Percentiles rank a stretch among this genome's conserved stretches.
phyloP scores from a whole-genome alignment of 2,329 filamentous ascomycete genomes.

The Nemania sp. region DNA sequence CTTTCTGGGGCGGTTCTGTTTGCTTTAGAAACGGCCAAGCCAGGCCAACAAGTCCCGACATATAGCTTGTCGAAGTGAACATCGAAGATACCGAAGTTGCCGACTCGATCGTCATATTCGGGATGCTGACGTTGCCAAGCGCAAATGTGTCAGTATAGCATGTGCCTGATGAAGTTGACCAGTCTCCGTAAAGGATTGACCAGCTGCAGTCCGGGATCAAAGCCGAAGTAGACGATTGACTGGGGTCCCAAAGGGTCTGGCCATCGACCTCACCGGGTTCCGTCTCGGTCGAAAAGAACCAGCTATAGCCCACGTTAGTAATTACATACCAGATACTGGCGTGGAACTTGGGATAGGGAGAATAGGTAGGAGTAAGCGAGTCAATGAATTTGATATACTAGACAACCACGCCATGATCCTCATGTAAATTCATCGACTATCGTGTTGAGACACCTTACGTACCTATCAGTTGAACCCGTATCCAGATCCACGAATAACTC shows the following conservation, averaged over 20 bases:
- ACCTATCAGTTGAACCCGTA: slow-evolving; percentile 64
- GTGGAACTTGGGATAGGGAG: slow-evolving; percentile 14
- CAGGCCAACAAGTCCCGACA: slow-evolving; percentile 59
- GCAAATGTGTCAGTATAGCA: slow-evolving; percentile 56
- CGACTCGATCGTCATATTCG: slow-evolving; percentile 54
- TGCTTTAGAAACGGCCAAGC: slow-evolving; percentile 53
- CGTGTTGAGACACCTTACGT: slow-evolving; percentile 45
- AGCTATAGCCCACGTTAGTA: slow-evolving; percentile 43
- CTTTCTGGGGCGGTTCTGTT: slow-evolving; percentile 48
- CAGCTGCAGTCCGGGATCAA: slow-evolving; percentile 51
- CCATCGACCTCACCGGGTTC: slow-evolving; percentile 51
- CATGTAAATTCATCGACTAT: background rate
- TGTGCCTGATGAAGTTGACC: slow-evolving; percentile 46
- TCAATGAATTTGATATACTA: background rate
- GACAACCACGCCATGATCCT: background rate
- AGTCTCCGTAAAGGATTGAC: slow-evolving; percentile 54
- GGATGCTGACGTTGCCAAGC: slow-evolving; percentile 51
- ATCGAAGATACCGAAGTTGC: slow-evolving; percentile 49
- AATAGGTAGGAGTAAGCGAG: background rate
- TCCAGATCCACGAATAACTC: slow-evolving; percentile 54
- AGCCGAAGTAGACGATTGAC: slow-evolving; percentile 50
- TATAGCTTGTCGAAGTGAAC: slow-evolving; percentile 47
- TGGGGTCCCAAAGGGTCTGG: slow-evolving; percentile 48
- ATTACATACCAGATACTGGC: too few relatives aligned
- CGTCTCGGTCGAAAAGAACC: slow-evolving; percentile 58